Base-by-base conservation (phyloP, 805 yeast species). In the Dipodascopsis tothii region DNA sequence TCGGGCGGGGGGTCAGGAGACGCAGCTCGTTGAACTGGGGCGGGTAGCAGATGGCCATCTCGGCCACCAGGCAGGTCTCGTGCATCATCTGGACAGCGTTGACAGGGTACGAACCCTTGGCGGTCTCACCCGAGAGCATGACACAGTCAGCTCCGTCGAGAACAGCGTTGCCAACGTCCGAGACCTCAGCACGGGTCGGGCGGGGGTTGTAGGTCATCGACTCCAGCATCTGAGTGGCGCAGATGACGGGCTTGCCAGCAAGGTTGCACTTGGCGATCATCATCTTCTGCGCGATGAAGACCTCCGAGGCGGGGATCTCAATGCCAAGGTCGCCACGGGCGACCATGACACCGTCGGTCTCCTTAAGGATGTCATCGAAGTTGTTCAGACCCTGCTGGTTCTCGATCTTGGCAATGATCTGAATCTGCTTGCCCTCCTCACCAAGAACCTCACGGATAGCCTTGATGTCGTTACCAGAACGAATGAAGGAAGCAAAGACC, bases 121-220 rank as follows among this genome's bases (percentile, higher is more conserved):
- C 98, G 61, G 98, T 92, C 76, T 92, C 98, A 69, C 98, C 98
- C 46, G 95, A 84, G 68, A 92, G 79, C 98, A 92, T 92, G 67
- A 92, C 97, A 84, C 98, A 92, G 75, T 92, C 98, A 63, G 97
- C 96, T 73, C 98, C 98, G 65, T 92, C 98, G 66, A 92, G 78
- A 57, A 92, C 84, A 60, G 98, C 98, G 72, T 92, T 92, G 73
- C 98, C 98, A 55, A 92, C 98, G 70, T 92, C 98, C 45, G 95
- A 82, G 51, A 92, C 98, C 75, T 92, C 98, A 59, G 98, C 98
- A 75, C 98, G 84, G 67, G 98, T 92, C 71, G 98, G 98, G 73
- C 98, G 84, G 69, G 98, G 98, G 83, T 92, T 92, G 74, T 83
- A 86, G 51, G 97, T 92, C 98, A 92, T 92, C 49, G 96, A 86